Evolutionary conservation across 805 yeast genomes (phyloP).

Genomic region (Isabelozyma pseudorhagii): DNA sequence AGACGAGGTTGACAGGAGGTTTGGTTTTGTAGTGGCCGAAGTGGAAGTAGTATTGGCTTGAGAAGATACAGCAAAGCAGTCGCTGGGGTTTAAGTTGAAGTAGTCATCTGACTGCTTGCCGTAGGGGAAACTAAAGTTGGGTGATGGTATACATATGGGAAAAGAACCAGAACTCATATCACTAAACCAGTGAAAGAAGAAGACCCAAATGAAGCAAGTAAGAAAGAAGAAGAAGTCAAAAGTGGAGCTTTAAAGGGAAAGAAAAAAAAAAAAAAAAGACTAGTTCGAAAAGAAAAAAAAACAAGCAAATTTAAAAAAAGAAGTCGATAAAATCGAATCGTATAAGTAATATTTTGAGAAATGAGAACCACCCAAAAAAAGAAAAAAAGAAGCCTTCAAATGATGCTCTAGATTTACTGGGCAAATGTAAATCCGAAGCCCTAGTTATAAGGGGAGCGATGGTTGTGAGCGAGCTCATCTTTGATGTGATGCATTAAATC

Average conservation of each 20-base stretch:
- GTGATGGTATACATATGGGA: conserved; percentile 19
- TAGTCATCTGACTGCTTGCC: conserved; percentile 7
- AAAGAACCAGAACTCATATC: conserved; percentile 10
- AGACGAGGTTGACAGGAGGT: not conserved
- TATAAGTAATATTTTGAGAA: too few species aligned
- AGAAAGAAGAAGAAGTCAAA: not conserved
- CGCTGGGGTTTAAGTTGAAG: conserved; percentile 4
- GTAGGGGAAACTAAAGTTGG: conserved; percentile 17
- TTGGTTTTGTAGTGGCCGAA: not conserved
- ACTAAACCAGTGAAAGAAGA: not conserved
- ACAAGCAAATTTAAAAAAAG: too few species aligned
- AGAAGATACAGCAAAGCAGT: not conserved
- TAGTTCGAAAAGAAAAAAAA: not conserved
- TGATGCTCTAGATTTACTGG: too few species aligned
- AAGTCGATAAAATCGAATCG: too few species aligned
- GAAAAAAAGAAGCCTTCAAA: too few species aligned
- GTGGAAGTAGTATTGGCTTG: not conserved
- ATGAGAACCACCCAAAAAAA: too few species aligned
- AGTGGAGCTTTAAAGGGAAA: not conserved
- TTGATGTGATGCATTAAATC: too few species aligned
- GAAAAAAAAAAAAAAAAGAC: not conserved
- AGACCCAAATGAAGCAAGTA: not conserved
- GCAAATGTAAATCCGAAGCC: too few species aligned
- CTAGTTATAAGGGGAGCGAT: too few species aligned
- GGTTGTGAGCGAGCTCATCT: too few species aligned